phyloP scores from a whole-genome alignment of 1,284 basidiomycete species.

The Ustilago trichophora region DNA sequence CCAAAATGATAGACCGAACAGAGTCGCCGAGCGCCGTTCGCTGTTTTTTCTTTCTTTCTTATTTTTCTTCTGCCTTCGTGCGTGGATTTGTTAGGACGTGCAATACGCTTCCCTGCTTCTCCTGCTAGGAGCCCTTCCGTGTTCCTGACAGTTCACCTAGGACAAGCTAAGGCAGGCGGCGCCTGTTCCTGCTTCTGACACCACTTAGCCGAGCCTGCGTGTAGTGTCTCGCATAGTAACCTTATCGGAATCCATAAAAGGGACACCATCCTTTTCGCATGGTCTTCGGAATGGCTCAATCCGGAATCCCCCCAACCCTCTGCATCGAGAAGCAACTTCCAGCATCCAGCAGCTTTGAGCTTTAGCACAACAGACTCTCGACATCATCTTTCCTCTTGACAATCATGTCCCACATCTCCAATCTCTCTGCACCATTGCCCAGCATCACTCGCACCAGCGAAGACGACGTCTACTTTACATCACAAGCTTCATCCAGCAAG shows the following conservation, averaged over 20 bases:
- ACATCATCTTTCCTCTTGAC: slow-evolving; percentile 3
- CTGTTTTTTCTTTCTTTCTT: too few relatives aligned
- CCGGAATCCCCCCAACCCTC: slow-evolving; percentile 9
- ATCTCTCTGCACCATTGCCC: slow-evolving; percentile 18
- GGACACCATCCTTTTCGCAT: slow-evolving; percentile 1
- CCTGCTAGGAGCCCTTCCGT: background rate
- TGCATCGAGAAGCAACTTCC: background rate
- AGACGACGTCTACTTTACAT: slow-evolving; percentile 14
- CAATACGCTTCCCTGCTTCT: background rate
- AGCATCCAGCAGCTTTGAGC: background rate
- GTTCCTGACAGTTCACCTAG: slow-evolving; percentile 2
- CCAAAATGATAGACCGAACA: background rate
- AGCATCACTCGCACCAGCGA: slow-evolving; percentile 8
- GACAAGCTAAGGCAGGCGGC: too few relatives aligned
- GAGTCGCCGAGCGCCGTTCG: too few relatives aligned
- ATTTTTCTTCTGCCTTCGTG: too few relatives aligned
- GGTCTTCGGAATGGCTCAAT: slow-evolving; percentile 4
- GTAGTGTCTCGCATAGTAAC: slow-evolving; percentile 8
- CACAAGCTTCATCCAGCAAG: slow-evolving; percentile 15
- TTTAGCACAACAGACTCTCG: too few relatives aligned
- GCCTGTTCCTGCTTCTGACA: slow-evolving; percentile 24
- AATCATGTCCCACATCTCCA: slow-evolving; percentile 37
- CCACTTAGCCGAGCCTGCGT: slow-evolving; percentile 9
- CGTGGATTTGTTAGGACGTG: slow-evolving; percentile 2
- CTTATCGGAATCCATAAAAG: slow-evolving; percentile 10